Conservation (phyloP, 371 early-diverging fungal genomes). For the Mucor saturninus region DNA sequence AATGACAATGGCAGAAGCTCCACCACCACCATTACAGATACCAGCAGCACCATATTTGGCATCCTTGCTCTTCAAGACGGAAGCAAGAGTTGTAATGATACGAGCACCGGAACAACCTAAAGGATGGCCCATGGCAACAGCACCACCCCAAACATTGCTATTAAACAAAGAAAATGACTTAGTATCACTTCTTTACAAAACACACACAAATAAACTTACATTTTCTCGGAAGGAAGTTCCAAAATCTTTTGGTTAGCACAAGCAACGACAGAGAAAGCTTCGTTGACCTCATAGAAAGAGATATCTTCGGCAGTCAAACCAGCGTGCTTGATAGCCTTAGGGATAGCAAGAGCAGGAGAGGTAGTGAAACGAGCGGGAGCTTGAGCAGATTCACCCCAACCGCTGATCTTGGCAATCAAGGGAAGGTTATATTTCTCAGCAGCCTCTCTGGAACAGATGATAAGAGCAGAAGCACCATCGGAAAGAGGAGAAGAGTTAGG, state of each 20-base stretch:
- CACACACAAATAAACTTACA: constrained; percentile 35
- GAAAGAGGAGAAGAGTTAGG: constrained; percentile 94
- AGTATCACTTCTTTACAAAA: neutral
- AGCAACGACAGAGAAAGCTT: constrained; percentile 97
- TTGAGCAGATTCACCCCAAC: constrained; percentile 80
- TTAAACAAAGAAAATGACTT: neutral
- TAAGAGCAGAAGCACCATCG: constrained; percentile 95
- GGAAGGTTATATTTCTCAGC: constrained; percentile 77
- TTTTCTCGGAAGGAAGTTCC: constrained; percentile 70
- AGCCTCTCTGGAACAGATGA: constrained; percentile 81
- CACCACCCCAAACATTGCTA: constrained; percentile 93
- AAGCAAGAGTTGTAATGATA: constrained; percentile 85
- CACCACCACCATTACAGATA: constrained; percentile 97
- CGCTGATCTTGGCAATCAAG: constrained; percentile 75
- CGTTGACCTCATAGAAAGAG: constrained; percentile 94
- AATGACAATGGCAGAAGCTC: constrained; percentile 88
- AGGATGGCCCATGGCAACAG: constrained; percentile 98
- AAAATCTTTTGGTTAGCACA: constrained; percentile 89
- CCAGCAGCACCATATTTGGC: constrained; percentile 90
- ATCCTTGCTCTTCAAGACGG: constrained; percentile 69
- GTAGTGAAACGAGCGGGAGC: constrained; percentile 90
- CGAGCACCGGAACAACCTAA: constrained; percentile 96
- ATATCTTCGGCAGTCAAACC: constrained; percentile 70
- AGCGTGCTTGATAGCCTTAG: constrained; percentile 88
- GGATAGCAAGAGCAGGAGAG: constrained; percentile 92